Evolutionary conservation across 2,329 filamentous ascomycete species (phyloP).

Genomic region (Alternaria sp.): DNA sequence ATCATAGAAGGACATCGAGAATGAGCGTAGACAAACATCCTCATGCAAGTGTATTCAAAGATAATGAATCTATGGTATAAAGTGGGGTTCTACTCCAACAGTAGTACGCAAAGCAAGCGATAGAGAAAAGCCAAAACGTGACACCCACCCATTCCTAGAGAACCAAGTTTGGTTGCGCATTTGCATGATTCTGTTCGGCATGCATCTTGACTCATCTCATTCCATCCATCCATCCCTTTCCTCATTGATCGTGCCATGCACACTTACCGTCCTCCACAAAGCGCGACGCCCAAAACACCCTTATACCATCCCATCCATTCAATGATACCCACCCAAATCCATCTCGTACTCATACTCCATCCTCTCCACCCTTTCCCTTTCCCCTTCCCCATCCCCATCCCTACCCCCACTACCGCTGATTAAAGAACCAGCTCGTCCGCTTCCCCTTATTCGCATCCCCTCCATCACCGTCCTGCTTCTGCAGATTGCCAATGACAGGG

Average conservation of each 20-base stretch:
- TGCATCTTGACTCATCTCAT: background rate
- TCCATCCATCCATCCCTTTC: background rate
- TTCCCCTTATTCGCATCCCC: conserved; percentile 62
- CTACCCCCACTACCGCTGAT: conserved; percentile 35
- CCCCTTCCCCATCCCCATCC: too few species aligned
- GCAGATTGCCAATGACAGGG: conserved; percentile 53
- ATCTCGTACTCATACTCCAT: background rate
- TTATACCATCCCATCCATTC: background rate
- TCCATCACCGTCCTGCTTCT: conserved; percentile 59
- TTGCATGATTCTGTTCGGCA: background rate
- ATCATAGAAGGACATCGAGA: background rate
- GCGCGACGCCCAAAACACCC: background rate
- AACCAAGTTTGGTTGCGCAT: background rate
- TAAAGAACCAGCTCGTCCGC: conserved; percentile 78
- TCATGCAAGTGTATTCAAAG: conserved; percentile 1
- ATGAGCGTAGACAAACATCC: background rate
- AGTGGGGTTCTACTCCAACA: background rate
- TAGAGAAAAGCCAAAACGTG: background rate
- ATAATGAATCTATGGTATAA: conserved; percentile 13
- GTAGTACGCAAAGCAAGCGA: background rate
- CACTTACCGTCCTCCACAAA: background rate
- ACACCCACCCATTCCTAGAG: background rate
- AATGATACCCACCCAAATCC: background rate
- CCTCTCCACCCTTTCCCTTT: background rate
- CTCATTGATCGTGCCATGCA: background rate